Evolutionary conservation across 345 rosid species (phyloP).

Genomic region (Laguncularia racemosa): DNA sequence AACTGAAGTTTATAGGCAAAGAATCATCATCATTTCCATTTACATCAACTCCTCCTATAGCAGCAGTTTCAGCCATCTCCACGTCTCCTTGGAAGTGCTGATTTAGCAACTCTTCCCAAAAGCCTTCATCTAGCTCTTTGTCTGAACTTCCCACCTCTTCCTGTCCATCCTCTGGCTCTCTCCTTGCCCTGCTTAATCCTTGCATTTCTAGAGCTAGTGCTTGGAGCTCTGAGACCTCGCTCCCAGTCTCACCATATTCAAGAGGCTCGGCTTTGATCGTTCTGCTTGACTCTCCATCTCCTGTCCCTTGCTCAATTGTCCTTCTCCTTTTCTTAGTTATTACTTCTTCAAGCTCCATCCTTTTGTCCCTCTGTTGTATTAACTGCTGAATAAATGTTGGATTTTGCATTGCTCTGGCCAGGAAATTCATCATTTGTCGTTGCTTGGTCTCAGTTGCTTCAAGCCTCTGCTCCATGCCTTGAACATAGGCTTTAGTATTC

Average conservation of each 20-base stretch:
- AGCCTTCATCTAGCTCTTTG: constrained; percentile 46
- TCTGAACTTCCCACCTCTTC: constrained; percentile 19
- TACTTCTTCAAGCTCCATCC: constrained; percentile 54
- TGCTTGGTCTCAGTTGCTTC: constrained; percentile 64
- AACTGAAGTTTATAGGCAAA: constrained; percentile 39
- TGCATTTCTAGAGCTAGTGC: constrained; percentile 88
- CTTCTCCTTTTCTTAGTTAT: constrained; percentile 42
- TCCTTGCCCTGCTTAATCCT: constrained; percentile 27
- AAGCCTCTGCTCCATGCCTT: constrained; percentile 60
- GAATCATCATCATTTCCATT: constrained; percentile 44
- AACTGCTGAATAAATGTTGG: constrained; percentile 58
- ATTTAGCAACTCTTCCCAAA: constrained; percentile 62
- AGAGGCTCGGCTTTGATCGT: constrained; percentile 46
- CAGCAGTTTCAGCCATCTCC: too few species aligned
- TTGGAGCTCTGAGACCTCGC: constrained; percentile 66
- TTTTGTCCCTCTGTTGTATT: constrained; percentile 38
- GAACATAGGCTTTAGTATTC: constrained; percentile 46
- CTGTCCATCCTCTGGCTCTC: constrained; percentile 19
- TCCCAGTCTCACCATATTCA: constrained; percentile 27
- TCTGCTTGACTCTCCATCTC: constrained; percentile 16
- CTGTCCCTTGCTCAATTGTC: constrained; percentile 30
- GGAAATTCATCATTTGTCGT: constrained; percentile 80
- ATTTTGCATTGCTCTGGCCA: constrained; percentile 62
- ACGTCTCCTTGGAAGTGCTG: constrained; percentile 31
- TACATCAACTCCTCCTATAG: constrained; percentile 22